Conservation (phyloP, 2,329 filamentous ascomycete genomes). For the Phyllosticta citrichinensis region DNA sequence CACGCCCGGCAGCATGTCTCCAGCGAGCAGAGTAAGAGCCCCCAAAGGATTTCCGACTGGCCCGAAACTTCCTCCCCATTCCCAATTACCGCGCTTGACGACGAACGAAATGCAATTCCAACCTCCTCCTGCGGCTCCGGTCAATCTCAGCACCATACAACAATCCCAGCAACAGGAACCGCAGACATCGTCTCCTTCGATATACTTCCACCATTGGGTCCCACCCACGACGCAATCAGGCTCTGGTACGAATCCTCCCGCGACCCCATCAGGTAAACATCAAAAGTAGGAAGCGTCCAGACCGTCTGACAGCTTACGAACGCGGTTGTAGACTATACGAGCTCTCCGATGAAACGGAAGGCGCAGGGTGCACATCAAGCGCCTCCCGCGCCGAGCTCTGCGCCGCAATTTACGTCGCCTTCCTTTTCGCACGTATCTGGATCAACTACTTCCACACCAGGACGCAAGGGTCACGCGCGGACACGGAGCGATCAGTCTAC, state of each 20-base stretch:
- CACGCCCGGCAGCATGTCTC: slow-evolving; percentile 22
- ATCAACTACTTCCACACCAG: slow-evolving; percentile 7
- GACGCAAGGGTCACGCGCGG: slow-evolving; percentile 8
- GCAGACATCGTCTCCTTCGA: slow-evolving; percentile 55
- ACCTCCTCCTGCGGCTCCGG: slow-evolving; percentile 33
- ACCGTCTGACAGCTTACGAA: slow-evolving; percentile 32
- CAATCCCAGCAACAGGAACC: slow-evolving; percentile 49
- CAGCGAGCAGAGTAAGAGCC: slow-evolving; percentile 21
- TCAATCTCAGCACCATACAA: slow-evolving; percentile 32
- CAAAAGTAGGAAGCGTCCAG: slow-evolving; percentile 24
- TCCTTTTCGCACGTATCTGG: slow-evolving; percentile 10
- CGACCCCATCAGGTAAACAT: slow-evolving; percentile 59
- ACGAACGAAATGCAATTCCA: slow-evolving; percentile 44
- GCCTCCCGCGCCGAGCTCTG: slow-evolving; percentile 41
- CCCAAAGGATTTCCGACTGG: slow-evolving; percentile 23
- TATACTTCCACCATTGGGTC: slow-evolving; percentile 91
- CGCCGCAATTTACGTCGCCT: slow-evolving; percentile 31
- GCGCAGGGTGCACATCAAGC: slow-evolving; percentile 46
- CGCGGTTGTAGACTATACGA: slow-evolving; percentile 51
- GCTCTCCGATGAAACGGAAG: slow-evolving; percentile 80
- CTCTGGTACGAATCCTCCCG: slow-evolving; percentile 53
- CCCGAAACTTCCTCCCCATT: slow-evolving; percentile 35
- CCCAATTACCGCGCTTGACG: slow-evolving; percentile 40
- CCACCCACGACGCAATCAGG: slow-evolving; percentile 60
- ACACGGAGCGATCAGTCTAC: slow-evolving; percentile 10